Percentiles rank a stretch among this genome's conserved stretches.
Conservation (phyloP, 2,329 filamentous ascomycete species). For the Microsporum ferrugineum region DNA sequence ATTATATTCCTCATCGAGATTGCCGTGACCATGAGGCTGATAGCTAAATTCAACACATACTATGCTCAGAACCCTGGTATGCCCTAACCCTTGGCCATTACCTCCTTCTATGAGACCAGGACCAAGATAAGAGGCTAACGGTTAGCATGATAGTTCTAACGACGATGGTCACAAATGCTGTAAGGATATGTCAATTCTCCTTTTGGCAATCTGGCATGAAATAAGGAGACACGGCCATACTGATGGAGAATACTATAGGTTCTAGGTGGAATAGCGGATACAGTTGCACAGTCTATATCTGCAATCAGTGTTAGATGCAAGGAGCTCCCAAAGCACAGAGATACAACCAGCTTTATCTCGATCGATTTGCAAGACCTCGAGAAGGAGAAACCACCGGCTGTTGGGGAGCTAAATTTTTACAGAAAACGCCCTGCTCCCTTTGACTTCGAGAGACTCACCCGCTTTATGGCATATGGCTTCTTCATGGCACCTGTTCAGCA, state of each 20-base stretch:
- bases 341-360: slow-evolving; percentile 56
- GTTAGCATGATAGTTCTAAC: slow-evolving; percentile 57
- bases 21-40: slow-evolving; percentile 68
- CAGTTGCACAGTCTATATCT: slow-evolving; percentile 85
- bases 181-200: slow-evolving; percentile 34
- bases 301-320: slow-evolving; percentile 55
- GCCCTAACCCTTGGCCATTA: slow-evolving; percentile 18
- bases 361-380: slow-evolving; percentile 86
- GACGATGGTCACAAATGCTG: slow-evolving; percentile 97
- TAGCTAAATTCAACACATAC: slow-evolving; percentile 82
- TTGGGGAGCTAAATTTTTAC: slow-evolving; percentile 54
- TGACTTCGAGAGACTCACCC: slow-evolving; percentile 84
- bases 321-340: slow-evolving; percentile 45
- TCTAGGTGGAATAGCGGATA: slow-evolving; percentile 89
- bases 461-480: slow-evolving; percentile 97
- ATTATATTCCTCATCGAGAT: slow-evolving; percentile 82
- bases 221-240: neutral
- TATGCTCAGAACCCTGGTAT: slow-evolving; percentile 80
- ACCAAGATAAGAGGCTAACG: neutral
- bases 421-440: slow-evolving; percentile 65
- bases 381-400: slow-evolving; percentile 59
- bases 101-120: neutral
- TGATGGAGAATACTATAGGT: slow-evolving; percentile 38
- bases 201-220: neutral
- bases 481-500: slow-evolving; percentile 92